A percentile compares a stretch with the other conserved stretches of the same genome.
These are phyloP conservation scores for Aspergillus calidoustus DNA, from an alignment of 2,329 filamentous ascomycete genomes.

Conservation along the genomic window DNA sequence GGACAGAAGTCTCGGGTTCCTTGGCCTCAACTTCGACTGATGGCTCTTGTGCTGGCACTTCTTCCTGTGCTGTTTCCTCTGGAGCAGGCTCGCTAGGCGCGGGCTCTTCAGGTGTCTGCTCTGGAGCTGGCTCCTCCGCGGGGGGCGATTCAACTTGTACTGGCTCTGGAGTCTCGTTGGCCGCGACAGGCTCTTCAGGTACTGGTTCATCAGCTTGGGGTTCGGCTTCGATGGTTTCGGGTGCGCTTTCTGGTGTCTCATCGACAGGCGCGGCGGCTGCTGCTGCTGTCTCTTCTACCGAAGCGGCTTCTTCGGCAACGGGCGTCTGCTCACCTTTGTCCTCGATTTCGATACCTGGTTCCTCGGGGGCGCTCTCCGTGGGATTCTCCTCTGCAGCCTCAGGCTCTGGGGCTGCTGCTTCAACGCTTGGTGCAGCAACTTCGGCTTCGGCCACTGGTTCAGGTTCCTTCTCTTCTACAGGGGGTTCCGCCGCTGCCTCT, in stretches of 20 bases:
- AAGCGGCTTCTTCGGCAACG: not conserved
- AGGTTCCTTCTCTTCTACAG: not conserved
- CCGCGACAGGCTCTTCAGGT: not conserved
- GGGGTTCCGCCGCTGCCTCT: not conserved
- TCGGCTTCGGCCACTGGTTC: constrained; percentile 12
- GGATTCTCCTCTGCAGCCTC: not conserved
- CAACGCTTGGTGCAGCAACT: not conserved
- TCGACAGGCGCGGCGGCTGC: not conserved
- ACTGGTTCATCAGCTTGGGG: not conserved
- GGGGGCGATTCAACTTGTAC: not conserved
- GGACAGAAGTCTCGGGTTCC: constrained; percentile 15
- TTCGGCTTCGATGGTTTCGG: constrained; percentile 3
- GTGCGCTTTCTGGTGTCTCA: not conserved
- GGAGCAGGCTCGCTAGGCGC: constrained; percentile 4
- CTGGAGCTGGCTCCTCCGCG: not conserved
- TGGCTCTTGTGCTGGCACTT: constrained; percentile 16
- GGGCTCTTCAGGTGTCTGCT: not conserved
- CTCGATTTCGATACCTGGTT: not conserved
- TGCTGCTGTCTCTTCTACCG: not conserved
- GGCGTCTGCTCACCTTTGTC: not conserved
- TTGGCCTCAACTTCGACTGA: constrained; percentile 4
- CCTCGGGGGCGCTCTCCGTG: not conserved
- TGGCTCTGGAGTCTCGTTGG: not conserved
- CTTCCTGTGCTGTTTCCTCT: constrained; percentile 23
- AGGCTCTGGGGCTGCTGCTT: constrained; percentile 17